Conservation (phyloP, 2,329 filamentous ascomycete genomes). For the Metarhizium album region DNA sequence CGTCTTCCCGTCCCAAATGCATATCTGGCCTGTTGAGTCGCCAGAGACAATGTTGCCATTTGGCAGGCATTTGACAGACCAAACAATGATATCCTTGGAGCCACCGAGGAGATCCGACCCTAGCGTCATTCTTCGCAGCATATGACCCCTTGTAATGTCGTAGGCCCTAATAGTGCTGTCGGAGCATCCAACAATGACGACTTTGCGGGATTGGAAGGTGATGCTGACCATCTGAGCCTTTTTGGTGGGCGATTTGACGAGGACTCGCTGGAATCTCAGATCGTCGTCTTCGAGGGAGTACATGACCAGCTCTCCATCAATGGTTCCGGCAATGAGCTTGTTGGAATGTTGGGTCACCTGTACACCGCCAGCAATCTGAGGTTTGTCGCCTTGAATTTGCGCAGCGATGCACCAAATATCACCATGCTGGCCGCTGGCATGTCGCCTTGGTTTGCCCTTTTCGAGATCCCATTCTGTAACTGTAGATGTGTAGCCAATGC, state of each 20-base stretch:
- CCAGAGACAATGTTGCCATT: conserved; percentile 88
- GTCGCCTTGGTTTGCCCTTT: conserved; percentile 63
- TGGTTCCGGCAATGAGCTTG: conserved; percentile 77
- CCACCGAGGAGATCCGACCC: conserved; percentile 68
- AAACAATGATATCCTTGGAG: conserved; percentile 78
- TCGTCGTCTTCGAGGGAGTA: conserved; percentile 80
- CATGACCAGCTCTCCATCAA: conserved; percentile 79
- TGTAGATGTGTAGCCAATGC: conserved; percentile 84
- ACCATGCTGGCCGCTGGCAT: conserved; percentile 85
- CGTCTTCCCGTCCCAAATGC: conserved; percentile 88
- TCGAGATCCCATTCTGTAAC: conserved; percentile 93
- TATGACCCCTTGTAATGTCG: conserved; percentile 67
- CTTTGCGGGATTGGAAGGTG: conserved; percentile 74
- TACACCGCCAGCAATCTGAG: conserved; percentile 6
- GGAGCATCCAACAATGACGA: conserved; percentile 84
- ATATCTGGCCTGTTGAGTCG: conserved; percentile 86
- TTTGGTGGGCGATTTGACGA: conserved; percentile 69
- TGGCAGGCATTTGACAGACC: conserved; percentile 81
- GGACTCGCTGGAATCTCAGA: conserved; percentile 64
- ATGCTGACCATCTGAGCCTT: conserved; percentile 85
- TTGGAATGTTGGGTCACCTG: conserved; percentile 27
- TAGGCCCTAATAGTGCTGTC: conserved; percentile 91
- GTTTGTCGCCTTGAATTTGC: conserved; percentile 47
- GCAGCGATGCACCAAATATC: conserved; percentile 95
- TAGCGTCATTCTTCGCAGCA: conserved; percentile 73